A percentile compares a stretch with the other conserved stretches of the same genome.
Evolutionary conservation across 2,329 filamentous ascomycete species (phyloP).

Genomic region (Fusarium sp.): DNA sequence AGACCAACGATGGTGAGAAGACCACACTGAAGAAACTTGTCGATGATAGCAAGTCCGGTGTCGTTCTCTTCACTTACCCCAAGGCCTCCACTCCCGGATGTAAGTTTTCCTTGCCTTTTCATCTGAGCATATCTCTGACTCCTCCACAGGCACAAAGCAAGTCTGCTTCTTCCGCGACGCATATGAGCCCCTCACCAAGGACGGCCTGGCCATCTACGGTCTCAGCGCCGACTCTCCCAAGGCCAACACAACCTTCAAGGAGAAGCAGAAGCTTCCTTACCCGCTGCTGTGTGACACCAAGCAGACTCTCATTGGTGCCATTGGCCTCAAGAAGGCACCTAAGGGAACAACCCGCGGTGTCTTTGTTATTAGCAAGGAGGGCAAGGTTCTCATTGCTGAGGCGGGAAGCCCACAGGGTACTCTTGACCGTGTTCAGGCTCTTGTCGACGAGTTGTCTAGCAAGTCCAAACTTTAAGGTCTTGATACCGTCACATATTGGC

Average conservation of each 20-base stretch:
- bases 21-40: constrained; percentile 84
- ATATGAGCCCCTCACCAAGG: constrained; percentile 78
- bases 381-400: constrained; percentile 81
- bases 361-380: constrained; percentile 84
- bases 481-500: background rate
- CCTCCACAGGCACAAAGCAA: constrained; percentile 83
- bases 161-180: constrained; percentile 92
- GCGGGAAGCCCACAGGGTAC: constrained; percentile 82
- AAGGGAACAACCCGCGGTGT: constrained; percentile 87
- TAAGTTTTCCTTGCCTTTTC: constrained; percentile 61
- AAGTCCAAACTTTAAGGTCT: constrained; percentile 22
- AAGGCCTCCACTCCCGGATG: constrained; percentile 94
- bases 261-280: constrained; percentile 90
- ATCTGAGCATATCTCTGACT: constrained; percentile 8
- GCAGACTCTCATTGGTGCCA: constrained; percentile 79
- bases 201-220: constrained; percentile 88
- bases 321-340: constrained; percentile 88
- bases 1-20: constrained; percentile 85
- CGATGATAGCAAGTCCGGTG: constrained; percentile 83
- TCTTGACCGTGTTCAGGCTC: constrained; percentile 77
- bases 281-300: constrained; percentile 85
- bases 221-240: constrained; percentile 89
- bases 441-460: constrained; percentile 64
- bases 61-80: constrained; percentile 95
- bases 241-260: constrained; percentile 91